Evolutionary conservation across 139 green algal genomes (phyloP).

Genomic region (Tetradesmus lagerheimii): DNA sequence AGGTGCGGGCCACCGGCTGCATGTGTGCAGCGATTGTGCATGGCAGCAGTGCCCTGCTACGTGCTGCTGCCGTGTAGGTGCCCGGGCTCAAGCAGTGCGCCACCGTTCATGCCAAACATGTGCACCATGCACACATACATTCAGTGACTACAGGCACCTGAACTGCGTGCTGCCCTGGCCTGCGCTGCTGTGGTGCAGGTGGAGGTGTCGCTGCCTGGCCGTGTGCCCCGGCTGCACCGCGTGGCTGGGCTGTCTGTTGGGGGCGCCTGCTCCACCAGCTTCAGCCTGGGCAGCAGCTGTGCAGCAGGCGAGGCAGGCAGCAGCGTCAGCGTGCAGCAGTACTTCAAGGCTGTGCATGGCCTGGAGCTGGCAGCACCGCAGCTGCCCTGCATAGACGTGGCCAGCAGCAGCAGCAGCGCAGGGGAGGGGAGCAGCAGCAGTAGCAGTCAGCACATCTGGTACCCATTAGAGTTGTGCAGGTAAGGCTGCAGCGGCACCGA

Average conservation of each 20-base stretch:
- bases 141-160: no score
- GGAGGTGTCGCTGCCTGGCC: slow-evolving; percentile 3
- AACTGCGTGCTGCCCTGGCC: background rate
- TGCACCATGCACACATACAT: no score
- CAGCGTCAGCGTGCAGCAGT: slow-evolving; percentile 59
- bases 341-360: slow-evolving; percentile 58
- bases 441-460: slow-evolving; percentile 50
- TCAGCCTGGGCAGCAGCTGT: slow-evolving; percentile 6
- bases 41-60: background rate
- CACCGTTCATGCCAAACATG: no score
- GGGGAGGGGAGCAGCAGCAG: slow-evolving; percentile 36
- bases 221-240: background rate
- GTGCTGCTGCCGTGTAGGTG: background rate
- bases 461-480: slow-evolving; percentile 67
- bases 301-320: slow-evolving; percentile 46
- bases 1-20: background rate
- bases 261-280: background rate
- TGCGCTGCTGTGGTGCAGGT: slow-evolving; percentile 3
- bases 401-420: slow-evolving; percentile 47
- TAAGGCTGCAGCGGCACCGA: background rate
- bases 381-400: slow-evolving; percentile 68
- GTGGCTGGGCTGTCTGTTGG: background rate
- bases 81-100: no score
- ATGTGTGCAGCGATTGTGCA: background rate
- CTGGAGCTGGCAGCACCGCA: slow-evolving; percentile 50